These are phyloP conservation scores for Setaria viridis DNA, from an alignment of 202 grass and related monocot genomes.

Conservation along the genomic window DNA sequence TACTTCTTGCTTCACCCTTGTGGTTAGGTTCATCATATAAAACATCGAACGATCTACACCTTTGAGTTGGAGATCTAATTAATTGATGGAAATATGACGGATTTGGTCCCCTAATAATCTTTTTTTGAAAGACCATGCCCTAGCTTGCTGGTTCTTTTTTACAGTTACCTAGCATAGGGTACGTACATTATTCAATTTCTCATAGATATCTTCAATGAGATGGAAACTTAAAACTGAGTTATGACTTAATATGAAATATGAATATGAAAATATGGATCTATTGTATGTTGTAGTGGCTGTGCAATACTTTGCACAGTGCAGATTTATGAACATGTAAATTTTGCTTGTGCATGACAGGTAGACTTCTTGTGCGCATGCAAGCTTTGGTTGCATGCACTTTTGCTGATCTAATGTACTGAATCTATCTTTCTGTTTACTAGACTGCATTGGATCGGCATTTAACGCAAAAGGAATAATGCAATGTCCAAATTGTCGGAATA, in stretches of 20 bases:
- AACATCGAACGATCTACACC: too few relatives aligned
- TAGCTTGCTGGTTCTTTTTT: background rate
- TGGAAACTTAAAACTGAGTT: background rate
- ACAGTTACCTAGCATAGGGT: background rate
- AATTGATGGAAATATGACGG: background rate
- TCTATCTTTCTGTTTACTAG: constrained; percentile 42
- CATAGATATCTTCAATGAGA: background rate
- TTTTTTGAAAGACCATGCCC: background rate
- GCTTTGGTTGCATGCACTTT: background rate
- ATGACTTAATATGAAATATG: background rate
- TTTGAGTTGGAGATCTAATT: too few relatives aligned
- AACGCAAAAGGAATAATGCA: constrained; percentile 78
- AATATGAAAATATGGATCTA: background rate
- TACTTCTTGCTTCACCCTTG: too few relatives aligned
- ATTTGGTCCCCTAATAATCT: too few relatives aligned
- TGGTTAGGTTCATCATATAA: too few relatives aligned
- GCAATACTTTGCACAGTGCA: background rate
- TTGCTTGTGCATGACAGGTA: background rate
- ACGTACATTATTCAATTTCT: background rate
- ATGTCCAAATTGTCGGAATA: constrained; percentile 70
- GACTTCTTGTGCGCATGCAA: background rate
- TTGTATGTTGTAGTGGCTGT: background rate
- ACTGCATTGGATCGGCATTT: constrained; percentile 78
- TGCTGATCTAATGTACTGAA: background rate
- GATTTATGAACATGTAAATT: background rate